Evolutionary conservation across 805 yeast genomes (phyloP).

Genomic region (Saccharomyces cerevisiae): DNA sequence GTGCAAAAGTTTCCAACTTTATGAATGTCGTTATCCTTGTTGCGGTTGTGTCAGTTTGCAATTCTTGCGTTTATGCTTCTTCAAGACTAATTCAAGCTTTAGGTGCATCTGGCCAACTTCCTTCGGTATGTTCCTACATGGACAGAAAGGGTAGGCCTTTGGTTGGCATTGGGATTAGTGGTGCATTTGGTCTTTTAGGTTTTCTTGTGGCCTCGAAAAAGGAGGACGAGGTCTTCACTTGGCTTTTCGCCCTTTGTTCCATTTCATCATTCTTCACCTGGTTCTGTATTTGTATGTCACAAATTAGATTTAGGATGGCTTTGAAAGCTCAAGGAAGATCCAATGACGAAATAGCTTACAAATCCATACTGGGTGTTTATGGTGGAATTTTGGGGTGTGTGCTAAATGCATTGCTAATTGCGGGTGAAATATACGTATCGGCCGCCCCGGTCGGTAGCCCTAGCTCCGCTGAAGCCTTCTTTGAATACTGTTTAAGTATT

Average conservation of each 20-base stretch:
- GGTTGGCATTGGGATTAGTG: slow-evolving; percentile 37
- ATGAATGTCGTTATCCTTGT: slow-evolving; percentile 52
- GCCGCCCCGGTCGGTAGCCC: slow-evolving; percentile 47
- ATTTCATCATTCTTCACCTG: slow-evolving; percentile 67
- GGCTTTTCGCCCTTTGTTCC: slow-evolving; percentile 70
- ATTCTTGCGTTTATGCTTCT: slow-evolving; percentile 53
- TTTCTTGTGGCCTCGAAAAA: slow-evolving; percentile 53
- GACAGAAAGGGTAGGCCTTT: slow-evolving; percentile 49
- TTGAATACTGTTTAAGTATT: slow-evolving; percentile 44
- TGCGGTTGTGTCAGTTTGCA: slow-evolving; percentile 53
- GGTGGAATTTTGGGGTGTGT: slow-evolving; percentile 51
- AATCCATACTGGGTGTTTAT: slow-evolving; percentile 48
- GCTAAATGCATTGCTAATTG: slow-evolving; percentile 46
- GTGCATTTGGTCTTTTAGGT: slow-evolving; percentile 45
- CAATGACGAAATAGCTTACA: slow-evolving; percentile 8
- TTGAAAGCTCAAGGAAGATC: slow-evolving; percentile 1
- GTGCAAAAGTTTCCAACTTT: slow-evolving; percentile 41
- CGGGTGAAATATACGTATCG: slow-evolving; percentile 68
- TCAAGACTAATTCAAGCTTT: slow-evolving; percentile 50
- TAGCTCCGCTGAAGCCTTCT: slow-evolving; percentile 36
- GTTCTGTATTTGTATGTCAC: slow-evolving; percentile 63
- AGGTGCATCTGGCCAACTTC: slow-evolving; percentile 45
- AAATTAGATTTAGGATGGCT: slow-evolving; percentile 56
- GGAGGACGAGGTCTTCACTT: slow-evolving; percentile 51
- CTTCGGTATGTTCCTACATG: slow-evolving; percentile 38